Evolutionary conservation across 768 basidiomycete species (phyloP), one percentile per base, ranked within the genome.

Genomic region (Psilocybe cubensis): DNA sequence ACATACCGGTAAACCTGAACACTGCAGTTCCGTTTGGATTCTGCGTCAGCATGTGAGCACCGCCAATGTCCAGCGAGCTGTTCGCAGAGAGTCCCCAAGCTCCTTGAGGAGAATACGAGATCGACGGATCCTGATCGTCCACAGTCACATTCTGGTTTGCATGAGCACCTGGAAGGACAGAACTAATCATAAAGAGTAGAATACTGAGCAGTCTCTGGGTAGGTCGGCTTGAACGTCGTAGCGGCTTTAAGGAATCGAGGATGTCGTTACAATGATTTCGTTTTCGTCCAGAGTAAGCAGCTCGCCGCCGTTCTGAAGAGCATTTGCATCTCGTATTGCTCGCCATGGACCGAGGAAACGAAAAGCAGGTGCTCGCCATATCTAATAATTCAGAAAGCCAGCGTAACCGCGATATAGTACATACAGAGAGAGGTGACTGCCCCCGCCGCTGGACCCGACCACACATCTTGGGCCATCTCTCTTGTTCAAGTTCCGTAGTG

Each of bases 1-100:
- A 59, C 67, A 43, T 49, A 80, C 79, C 79, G 29, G 74, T 77
- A 59, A 81, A 81, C 1, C 57, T 70, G 53, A 80, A 73, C 2
- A 68, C 67, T n/a, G 79, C 79, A 12, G 69, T 77, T n/a, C 71
- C 76, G 45, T 61, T 64, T 5, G 71, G 64, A 54, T 68, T 70
- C 55, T 70, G 68, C 21, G 71, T 68, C 4, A 72, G 61, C 68
- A 64, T 70, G 54, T 72, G 71, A 7, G 67, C 59, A 31, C 66
- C 68, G 20, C 74, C 76, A 46, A 63, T 67, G 63, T 80, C 70
- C 35, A 79, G 61, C 11, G 62, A 53, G 45, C 60, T 72, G 25
- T 68, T 64, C 29, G 69, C 68, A 1, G 73, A 72, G 14, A 58
- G 35, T 38, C 43, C 41, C 76, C 76, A 77, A 29, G 69, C 70